Base-by-base conservation (phyloP, 768 basidiomycete genomes). In the Dentipellis fragilis region DNA sequence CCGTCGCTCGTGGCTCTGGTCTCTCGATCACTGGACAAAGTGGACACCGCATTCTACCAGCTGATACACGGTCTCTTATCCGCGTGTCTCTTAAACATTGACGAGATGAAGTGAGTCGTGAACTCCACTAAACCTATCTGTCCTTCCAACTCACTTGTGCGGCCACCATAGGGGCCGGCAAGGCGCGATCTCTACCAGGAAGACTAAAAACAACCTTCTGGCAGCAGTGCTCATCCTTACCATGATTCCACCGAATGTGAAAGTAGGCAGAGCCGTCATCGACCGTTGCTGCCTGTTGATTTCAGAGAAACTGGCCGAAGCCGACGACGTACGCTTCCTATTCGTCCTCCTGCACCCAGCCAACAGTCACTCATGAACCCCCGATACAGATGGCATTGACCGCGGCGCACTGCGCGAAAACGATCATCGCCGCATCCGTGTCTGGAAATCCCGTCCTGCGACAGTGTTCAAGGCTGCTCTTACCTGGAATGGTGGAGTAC, bases 151-250 rank as follows among this genome's bases (percentile, higher is more conserved):
- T 49, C 48, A 53, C 29, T 9, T 49, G 36, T 54, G 37, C 10
- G 22, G 10, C 29, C 17, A 16, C 14, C 58, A 16, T 59, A 95
- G 94, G 39, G 88, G 89, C 10, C 85, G 95, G 49, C 77, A 83
- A 57, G 94, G 93, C 0, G 62, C 76, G 0, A 82, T 88, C 10
- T 87, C 88, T 2, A 71, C 80, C 2, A 83, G 85, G 68, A 97
- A 97, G 72, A 76, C 89, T 67, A 94, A 92, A 71, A 90, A 84
- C 64, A 98, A 96, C 68, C 75, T 97, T 57, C 72, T 98, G 11
- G 89, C 91, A 0, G 75, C 85, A 0, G 93, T 93, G 1, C 77
- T 99, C 4, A 76, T 96, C 51, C 67, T 99, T 45, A 95, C 94
- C 0, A 80, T 85, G 21, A 70, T 93, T 1, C 89, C 91, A 0